Percentiles rank a stretch among this genome's conserved stretches.
These are phyloP conservation scores for Coffea canephora DNA, from an alignment of 257 asterid genomes.

Conservation along the genomic window DNA sequence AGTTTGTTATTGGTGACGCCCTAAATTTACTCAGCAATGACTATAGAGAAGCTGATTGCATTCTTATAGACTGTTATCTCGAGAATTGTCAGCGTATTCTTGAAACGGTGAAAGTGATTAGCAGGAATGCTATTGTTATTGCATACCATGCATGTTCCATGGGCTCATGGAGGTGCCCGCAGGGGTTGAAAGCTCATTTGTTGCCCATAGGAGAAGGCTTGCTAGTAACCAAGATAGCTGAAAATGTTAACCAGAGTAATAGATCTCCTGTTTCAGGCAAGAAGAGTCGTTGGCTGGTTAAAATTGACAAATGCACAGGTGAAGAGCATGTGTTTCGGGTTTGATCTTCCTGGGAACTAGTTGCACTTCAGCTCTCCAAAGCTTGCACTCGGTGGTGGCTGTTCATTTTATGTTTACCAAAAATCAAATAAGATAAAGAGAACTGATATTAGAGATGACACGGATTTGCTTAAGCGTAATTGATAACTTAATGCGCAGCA, in stretches of 20 bases:
- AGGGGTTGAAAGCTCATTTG: conserved; percentile 37
- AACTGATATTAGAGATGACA: too few relatives aligned
- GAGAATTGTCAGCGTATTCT: conserved; percentile 42
- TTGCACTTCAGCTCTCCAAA: not conserved
- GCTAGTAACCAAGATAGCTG: conserved; percentile 38
- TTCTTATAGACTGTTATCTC: conserved; percentile 60
- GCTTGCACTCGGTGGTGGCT: too few relatives aligned
- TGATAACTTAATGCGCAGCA: too few relatives aligned
- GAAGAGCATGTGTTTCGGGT: conserved; percentile 69
- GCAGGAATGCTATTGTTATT: conserved; percentile 27
- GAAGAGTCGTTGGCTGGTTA: conserved; percentile 59
- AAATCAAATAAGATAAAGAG: too few relatives aligned
- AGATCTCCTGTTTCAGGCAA: conserved; percentile 17
- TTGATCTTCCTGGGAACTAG: conserved; percentile 23
- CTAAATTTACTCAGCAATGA: conserved; percentile 23
- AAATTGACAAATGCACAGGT: conserved; percentile 25
- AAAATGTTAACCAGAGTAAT: not conserved
- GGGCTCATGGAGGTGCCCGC: conserved; percentile 40
- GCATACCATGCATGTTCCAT: conserved; percentile 65
- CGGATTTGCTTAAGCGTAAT: too few relatives aligned
- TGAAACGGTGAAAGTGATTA: conserved; percentile 9
- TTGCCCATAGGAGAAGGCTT: conserved; percentile 72
- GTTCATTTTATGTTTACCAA: too few relatives aligned
- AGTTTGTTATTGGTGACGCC: conserved; percentile 52
- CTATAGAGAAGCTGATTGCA: conserved; percentile 48